Conservation (phyloP, 1,284 basidiomycete species). For the Gomphus sp. region DNA sequence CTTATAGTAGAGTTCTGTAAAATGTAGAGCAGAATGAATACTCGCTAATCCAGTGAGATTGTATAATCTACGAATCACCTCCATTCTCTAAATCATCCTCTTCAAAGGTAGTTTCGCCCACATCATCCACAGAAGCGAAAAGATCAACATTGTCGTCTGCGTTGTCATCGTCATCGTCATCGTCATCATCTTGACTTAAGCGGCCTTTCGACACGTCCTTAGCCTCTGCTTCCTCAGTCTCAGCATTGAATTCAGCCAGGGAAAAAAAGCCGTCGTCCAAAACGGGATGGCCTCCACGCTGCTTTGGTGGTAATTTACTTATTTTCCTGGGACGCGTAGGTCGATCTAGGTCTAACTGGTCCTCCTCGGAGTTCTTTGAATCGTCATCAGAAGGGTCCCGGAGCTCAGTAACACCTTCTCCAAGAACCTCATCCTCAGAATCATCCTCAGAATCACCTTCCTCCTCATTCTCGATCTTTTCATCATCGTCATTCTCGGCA, state of each 20-base stretch:
- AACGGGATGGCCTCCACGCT: constrained; percentile 36
- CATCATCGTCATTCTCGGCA: constrained; percentile 22
- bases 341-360: constrained; percentile 18
- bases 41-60: not conserved
- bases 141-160: constrained; percentile 53
- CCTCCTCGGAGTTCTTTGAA: constrained; percentile 37
- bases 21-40: constrained; percentile 4
- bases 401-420: constrained; percentile 20
- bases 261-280: constrained; percentile 96
- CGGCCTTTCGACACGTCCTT: constrained; percentile 51
- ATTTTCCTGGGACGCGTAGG: constrained; percentile 14
- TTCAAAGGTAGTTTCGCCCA: constrained; percentile 25
- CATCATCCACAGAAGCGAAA: constrained; percentile 52
- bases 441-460: constrained; percentile 20
- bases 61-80: constrained; percentile 30
- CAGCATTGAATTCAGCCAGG: constrained; percentile 81
- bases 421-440: constrained; percentile 29
- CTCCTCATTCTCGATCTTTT: constrained; percentile 19
- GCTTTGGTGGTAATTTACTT: constrained; percentile 12
- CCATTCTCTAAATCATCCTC: constrained; percentile 29
- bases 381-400: constrained; percentile 23
- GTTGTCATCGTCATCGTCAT: constrained; percentile 46
- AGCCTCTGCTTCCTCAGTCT: constrained; percentile 77
- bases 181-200: constrained; percentile 45
- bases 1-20: constrained; percentile 50